These are phyloP conservation scores for Poa annua DNA, from an alignment of 176 grass and related monocot species.

Conservation along the genomic window DNA sequence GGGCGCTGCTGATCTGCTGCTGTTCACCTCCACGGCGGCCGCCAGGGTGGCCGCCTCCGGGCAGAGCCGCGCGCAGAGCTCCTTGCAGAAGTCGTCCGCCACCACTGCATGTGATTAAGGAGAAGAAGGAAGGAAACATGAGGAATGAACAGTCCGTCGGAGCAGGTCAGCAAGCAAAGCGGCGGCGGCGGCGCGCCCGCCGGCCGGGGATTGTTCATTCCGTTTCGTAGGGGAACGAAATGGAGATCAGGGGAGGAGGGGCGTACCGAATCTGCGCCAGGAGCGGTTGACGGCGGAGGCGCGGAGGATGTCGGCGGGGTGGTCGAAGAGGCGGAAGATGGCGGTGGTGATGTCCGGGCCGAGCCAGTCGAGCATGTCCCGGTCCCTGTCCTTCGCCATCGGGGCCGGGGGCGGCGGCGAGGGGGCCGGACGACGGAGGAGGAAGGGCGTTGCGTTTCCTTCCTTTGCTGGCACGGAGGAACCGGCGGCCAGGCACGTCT, in stretches of 20 bases:
- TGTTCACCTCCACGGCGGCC: conserved; percentile 39
- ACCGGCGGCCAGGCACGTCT: neutral
- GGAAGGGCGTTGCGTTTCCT: too few species aligned
- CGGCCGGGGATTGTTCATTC: neutral
- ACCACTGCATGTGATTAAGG: conserved; percentile 39
- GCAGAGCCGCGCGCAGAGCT: conserved; percentile 51
- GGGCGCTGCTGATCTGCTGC: conserved; percentile 20
- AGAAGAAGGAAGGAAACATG: too few species aligned
- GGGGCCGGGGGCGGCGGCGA: neutral
- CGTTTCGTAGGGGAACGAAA: neutral
- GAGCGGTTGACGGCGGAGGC: conserved; percentile 65
- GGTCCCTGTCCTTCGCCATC: conserved; percentile 7
- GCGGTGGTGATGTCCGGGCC: conserved; percentile 56
- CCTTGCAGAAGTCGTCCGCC: conserved; percentile 65
- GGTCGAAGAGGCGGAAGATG: conserved; percentile 54
- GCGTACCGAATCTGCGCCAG: conserved; percentile 73
- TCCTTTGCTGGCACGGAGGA: neutral
- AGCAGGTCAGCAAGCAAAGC: neutral
- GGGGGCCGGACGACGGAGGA: neutral
- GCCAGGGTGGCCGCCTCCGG: conserved; percentile 65
- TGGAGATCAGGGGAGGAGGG: neutral
- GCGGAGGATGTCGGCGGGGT: conserved; percentile 70
- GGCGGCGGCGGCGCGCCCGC: neutral
- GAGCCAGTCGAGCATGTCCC: conserved; percentile 66
- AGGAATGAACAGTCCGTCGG: too few species aligned